These are phyloP conservation scores for Rhizomucor miehei DNA, from an alignment of 371 early-diverging fungal genomes.

Conservation along the genomic window DNA sequence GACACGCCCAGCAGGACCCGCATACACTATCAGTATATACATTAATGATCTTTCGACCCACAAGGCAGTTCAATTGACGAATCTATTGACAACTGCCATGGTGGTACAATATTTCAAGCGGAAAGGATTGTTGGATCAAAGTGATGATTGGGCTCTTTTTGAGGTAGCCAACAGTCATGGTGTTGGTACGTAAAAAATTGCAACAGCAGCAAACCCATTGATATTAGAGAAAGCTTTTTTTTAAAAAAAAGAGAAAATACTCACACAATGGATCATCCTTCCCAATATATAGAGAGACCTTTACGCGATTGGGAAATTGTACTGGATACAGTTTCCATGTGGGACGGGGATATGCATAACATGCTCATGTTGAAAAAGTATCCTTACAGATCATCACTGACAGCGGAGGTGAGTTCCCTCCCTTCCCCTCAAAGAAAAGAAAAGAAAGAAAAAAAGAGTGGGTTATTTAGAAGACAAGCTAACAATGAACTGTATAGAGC, in stretches of 20 bases:
- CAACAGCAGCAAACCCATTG: no score
- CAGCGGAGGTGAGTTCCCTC: conserved; percentile 33
- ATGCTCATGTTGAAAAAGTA: conserved; percentile 77
- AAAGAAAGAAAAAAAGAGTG: conserved; percentile 20
- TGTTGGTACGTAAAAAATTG: conserved; percentile 35
- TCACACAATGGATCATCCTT: no score
- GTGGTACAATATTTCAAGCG: conserved; percentile 66
- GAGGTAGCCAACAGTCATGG: conserved; percentile 83
- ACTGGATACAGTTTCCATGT: conserved; percentile 70
- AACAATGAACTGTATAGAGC: no score
- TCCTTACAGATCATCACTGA: conserved; percentile 45
- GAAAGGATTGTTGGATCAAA: conserved; percentile 55
- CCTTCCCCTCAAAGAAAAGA: neutral
- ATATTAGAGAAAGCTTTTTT: no score
- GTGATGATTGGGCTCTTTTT: conserved; percentile 84
- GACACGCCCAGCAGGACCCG: conserved; percentile 6
- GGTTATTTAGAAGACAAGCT: conserved; percentile 18
- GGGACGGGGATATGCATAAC: conserved; percentile 75
- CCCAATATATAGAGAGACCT: conserved; percentile 76
- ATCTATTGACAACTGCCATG: conserved; percentile 70
- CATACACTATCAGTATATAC: conserved; percentile 77
- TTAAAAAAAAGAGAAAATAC: no score
- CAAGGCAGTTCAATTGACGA: conserved; percentile 74
- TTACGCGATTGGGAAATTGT: conserved; percentile 88
- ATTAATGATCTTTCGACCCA: conserved; percentile 73